Base-by-base conservation (phyloP, 352 stramenopile species). In the Chrysophaeum taylorii region DNA sequence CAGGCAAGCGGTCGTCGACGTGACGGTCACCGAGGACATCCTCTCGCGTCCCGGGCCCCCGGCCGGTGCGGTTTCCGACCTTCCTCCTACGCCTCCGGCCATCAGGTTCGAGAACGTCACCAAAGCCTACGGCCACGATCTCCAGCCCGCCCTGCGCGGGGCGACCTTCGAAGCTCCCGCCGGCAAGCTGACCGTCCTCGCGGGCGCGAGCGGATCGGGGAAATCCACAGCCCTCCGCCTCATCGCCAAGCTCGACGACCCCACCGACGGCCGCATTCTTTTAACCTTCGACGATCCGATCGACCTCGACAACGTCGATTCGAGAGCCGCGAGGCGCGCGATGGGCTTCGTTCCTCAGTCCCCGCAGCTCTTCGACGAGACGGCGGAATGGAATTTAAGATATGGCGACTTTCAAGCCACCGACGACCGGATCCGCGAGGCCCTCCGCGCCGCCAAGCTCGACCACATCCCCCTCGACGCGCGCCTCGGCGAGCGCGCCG, bases 221-320 rank as follows among this genome's bases (percentile, higher is more conserved):
- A 91, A 91, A 64, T 90, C 84, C 35, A 91, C 85, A 23, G 78
- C 89, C n/a, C 74, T 91, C 29, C 83, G 85, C 0, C 71, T 91
- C 60, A 74, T 91, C 35, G 88, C 89, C 43, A 83, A 84, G 16
- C 89, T 91, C 71, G 89, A 89, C 70, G 85, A 91, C 42, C 77
- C 82, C 9, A 77, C 87, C 67, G 76, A 75, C 41, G 85, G 85
- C 33, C 42, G 64, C 2, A 82, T 91, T 50, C n/a, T 2, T 5
- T 31, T 62, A 5, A 37, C 2, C 1, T 62, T 25, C 50, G 27
- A 4, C 18, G 81, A 91, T 31, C 82, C 78, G 15, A 73, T 86
- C 0, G 79, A 85, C 68, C 39, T 89, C 0, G 75, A 80, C n/a
- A 66, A 80, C 16, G 29, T 85, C 7, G 81, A 82, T n/a, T n/a